phyloP scores from a whole-genome alignment of 2,329 filamentous ascomycete species.

The Colletotrichum sp. region DNA sequence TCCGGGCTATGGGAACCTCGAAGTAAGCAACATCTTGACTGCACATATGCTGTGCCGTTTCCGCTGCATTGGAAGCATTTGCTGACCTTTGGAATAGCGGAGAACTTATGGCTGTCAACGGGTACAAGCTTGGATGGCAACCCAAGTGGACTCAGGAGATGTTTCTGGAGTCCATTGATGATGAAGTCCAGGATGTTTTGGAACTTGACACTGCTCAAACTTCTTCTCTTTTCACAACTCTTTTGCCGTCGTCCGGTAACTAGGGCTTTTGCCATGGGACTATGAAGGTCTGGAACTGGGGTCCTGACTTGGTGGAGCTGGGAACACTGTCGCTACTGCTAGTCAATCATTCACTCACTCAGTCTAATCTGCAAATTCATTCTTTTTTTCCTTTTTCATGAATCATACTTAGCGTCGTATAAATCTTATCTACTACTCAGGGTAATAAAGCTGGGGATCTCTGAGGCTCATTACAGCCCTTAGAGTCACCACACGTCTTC shows the following conservation, averaged over 20 bases:
- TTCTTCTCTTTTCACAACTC: background rate
- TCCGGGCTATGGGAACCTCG: constrained; percentile 29
- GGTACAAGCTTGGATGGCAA: constrained; percentile 29
- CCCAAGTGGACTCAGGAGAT: constrained; percentile 30
- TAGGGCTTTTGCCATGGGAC: background rate
- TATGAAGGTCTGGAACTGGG: background rate
- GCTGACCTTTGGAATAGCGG: background rate
- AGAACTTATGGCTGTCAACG: constrained; percentile 25
- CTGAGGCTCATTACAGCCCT: background rate
- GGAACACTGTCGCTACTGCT: background rate
- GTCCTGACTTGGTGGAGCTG: background rate
- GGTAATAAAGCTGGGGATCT: background rate
- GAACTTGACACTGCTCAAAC: constrained; percentile 20
- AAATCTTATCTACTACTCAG: background rate
- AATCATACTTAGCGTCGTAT: background rate
- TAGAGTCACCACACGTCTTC: background rate
- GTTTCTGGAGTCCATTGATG: constrained; percentile 29
- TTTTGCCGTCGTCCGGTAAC: background rate
- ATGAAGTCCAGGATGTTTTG: constrained; percentile 29
- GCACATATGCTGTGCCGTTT: background rate
- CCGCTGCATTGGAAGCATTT: background rate
- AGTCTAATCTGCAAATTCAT: background rate
- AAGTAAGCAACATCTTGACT: constrained; percentile 24
- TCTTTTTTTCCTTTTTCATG: background rate
- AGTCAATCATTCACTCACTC: background rate